Evolutionary conservation across 2,329 filamentous ascomycete species (phyloP).

Genomic region (Alternaria sp.): DNA sequence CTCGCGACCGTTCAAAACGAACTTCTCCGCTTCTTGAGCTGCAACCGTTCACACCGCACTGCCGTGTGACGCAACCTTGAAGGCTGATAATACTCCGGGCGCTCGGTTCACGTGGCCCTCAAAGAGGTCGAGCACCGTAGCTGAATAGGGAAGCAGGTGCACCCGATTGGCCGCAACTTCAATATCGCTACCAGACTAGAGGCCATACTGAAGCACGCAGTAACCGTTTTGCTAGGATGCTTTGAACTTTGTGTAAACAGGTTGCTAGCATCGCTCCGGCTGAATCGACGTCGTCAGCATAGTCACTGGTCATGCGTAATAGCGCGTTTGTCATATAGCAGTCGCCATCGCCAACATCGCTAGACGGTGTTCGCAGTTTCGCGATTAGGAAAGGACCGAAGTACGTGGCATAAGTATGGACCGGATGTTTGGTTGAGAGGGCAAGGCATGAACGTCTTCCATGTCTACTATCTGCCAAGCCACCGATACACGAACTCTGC

Average conservation of each 20-base stretch:
- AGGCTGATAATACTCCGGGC: conserved; percentile 2
- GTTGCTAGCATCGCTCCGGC: background rate
- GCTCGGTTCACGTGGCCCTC: conserved; percentile 8
- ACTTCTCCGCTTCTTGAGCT: conserved; percentile 23
- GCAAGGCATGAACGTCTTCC: background rate
- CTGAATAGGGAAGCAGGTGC: background rate
- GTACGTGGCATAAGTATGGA: background rate
- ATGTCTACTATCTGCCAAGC: conserved; percentile 3
- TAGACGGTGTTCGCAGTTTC: background rate
- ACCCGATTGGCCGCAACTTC: conserved; percentile 18
- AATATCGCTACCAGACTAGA: conserved; percentile 2
- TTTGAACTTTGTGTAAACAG: background rate
- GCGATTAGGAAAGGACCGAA: background rate
- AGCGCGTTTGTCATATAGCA: conserved; percentile 1
- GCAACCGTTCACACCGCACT: conserved; percentile 22
- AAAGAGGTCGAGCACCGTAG: conserved; percentile 4
- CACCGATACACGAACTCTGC: background rate
- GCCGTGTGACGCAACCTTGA: conserved; percentile 20
- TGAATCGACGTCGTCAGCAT: background rate
- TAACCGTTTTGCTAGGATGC: background rate
- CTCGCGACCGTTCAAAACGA: conserved; percentile 23
- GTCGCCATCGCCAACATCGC: background rate
- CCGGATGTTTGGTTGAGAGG: background rate
- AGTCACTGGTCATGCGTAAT: background rate
- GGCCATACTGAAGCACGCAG: background rate